Percentiles rank a stretch among this genome's conserved stretches.
phyloP scores from a whole-genome alignment of 306 rosid genomes.

The Cicer judaicum region DNA sequence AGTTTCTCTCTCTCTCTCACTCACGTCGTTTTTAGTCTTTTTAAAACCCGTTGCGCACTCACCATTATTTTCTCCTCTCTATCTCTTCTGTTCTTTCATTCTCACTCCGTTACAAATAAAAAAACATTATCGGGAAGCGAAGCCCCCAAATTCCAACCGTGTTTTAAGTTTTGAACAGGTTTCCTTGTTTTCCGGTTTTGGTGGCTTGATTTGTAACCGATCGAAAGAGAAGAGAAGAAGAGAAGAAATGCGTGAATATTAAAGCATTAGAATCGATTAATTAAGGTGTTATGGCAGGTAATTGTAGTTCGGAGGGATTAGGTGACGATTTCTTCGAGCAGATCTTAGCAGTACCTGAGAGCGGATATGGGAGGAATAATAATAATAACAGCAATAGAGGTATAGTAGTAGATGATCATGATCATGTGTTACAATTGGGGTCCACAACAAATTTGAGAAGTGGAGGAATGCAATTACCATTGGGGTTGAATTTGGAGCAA shows the following conservation, averaged over 20 bases:
- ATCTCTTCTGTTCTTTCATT: neutral
- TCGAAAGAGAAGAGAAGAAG: neutral
- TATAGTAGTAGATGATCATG: neutral
- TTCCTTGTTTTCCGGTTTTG: conserved; percentile 38
- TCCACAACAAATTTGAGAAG: conserved; percentile 39
- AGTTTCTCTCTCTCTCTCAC: neutral
- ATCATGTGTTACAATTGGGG: conserved; percentile 63
- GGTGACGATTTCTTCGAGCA: conserved; percentile 92
- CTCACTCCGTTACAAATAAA: neutral
- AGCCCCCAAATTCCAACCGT: conserved; percentile 32
- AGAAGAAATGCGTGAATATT: conserved; percentile 7
- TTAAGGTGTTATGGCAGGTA: conserved; percentile 62
- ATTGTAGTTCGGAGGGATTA: conserved; percentile 65
- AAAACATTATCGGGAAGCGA: conserved; percentile 23
- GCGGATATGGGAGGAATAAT: conserved; percentile 38
- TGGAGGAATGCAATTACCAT: conserved; percentile 54
- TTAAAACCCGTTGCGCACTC: conserved; percentile 36
- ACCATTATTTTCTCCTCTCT: neutral
- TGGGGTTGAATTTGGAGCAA: conserved; percentile 86
- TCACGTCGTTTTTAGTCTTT: neutral
- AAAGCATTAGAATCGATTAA: neutral
- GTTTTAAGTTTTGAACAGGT: conserved; percentile 43
- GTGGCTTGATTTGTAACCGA: neutral
- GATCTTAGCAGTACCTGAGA: conserved; percentile 73
- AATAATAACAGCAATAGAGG: too few relatives aligned